These are phyloP conservation scores for Aegilops longissima DNA, from an alignment of 176 grass and related monocot genomes.

Conservation along the genomic window DNA sequence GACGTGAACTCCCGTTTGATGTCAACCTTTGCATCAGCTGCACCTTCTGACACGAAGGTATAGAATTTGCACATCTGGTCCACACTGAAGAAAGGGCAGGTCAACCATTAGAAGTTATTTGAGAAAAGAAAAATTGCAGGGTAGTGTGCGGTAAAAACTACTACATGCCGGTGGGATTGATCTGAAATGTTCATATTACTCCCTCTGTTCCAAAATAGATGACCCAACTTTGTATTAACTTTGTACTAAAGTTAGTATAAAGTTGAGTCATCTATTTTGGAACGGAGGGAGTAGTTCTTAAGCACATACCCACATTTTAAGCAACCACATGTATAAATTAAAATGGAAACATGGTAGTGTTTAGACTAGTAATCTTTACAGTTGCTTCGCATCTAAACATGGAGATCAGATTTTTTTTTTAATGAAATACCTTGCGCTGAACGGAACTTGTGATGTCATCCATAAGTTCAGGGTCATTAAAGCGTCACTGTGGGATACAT, in stretches of 20 bases:
- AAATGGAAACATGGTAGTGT: not conserved
- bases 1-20: conserved; percentile 65
- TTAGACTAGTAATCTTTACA: not conserved
- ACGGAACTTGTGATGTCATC: conserved; percentile 60
- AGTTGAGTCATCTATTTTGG: no score
- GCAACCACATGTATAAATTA: not conserved
- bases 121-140: conserved; percentile 8
- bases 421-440: conserved; percentile 67
- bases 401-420: not conserved
- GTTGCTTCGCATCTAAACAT: not conserved
- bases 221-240: no score
- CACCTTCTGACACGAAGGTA: conserved; percentile 67
- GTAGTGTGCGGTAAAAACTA: not conserved
- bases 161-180: not conserved
- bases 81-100: conserved; percentile 56
- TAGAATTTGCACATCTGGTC: conserved; percentile 89
- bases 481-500: conserved; percentile 61
- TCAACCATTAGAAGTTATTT: conserved; percentile 38
- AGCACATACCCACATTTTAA: not conserved
- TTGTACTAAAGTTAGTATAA: no score
- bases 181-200: not conserved
- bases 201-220: no score
- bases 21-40: conserved; percentile 54
- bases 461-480: conserved; percentile 70
- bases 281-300: not conserved